Base-by-base conservation (phyloP, 176 grass and related monocot genomes). In the Aegilops tauschii region DNA sequence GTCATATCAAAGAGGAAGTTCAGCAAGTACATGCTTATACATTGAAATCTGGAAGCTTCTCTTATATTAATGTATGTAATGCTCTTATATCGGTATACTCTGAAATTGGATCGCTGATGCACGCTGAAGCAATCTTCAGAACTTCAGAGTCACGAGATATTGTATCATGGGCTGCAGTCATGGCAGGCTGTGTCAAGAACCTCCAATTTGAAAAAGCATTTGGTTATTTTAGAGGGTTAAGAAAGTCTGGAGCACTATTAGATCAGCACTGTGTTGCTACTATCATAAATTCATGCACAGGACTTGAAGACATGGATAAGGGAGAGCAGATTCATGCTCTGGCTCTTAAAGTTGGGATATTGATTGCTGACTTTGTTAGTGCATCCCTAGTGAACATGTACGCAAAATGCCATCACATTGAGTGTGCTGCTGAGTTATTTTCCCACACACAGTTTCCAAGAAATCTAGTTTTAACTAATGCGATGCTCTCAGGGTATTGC, bases 341-440 rank as follows among this genome's bases (percentile, higher is more conserved):
- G 83, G 79, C 77, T 82, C 69, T 98, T 76, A 98, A 94, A 92
- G 74, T 82, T 83, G 93, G 96, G 20, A 40, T 94, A 37, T 78
- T 88, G 70, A 61, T 75, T 87, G 86, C 74, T 85, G 90, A 94
- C 87, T 95, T 90, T 68, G 82, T 92, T 61, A 82, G 75, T 79
- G 88, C 93, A 80, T 98, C 96, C 62, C 84, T 98, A 72, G 87
- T 95, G 73, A 82, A 92, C 34, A 94, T 98, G 96, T 98, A 98
- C 68, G 93, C 91, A 84, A 98, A 98, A 92, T 95, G 90, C 73
- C 84, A 90, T 34, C 76, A 72, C 47, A 91, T 90, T 54, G 69
- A 80, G 18, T 78, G 71, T 76, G 92, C 94, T 75, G 67, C 73
- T 85, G 80, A 86, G 79, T 73, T 98, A 45, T 98, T 93, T 28